Evolutionary conservation across 257 asterid species (phyloP).

Genomic region (Solanum pennellii): DNA sequence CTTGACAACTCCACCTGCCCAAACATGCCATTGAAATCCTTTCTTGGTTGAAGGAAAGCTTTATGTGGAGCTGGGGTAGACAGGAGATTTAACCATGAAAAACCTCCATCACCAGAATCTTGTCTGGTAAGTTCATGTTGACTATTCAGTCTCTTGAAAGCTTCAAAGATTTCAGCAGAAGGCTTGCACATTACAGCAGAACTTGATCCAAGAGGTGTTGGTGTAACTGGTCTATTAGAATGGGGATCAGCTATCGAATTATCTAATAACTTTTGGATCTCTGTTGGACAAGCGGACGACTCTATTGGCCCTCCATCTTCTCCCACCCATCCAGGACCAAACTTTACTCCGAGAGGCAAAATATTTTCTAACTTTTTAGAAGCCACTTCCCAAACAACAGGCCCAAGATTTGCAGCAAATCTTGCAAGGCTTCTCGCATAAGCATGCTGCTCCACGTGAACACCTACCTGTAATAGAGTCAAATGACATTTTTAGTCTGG

Average conservation of each 20-base stretch:
- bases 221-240: conserved; percentile 22
- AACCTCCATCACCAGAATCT: conserved; percentile 15
- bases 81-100: conserved; percentile 17
- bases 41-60: conserved; percentile 28
- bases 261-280: conserved; percentile 27
- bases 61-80: conserved; percentile 32
- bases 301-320: conserved; percentile 38
- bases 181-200: conserved; percentile 17
- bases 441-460: conserved; percentile 56
- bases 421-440: conserved; percentile 83
- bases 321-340: conserved; percentile 96
- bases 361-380: conserved; percentile 39
- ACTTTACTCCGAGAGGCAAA: conserved; percentile 53
- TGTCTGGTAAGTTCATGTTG: conserved; percentile 33
- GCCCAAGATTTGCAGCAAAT: conserved; percentile 81
- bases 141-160: conserved; percentile 46
- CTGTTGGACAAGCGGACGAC: conserved; percentile 21
- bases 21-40: conserved; percentile 34
- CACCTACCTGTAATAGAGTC: conserved; percentile 56
- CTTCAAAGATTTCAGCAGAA: conserved; percentile 43
- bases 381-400: conserved; percentile 74
- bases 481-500: not conserved
- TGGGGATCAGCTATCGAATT: conserved; percentile 17
- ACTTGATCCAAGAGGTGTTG: conserved; percentile 23
- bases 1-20: conserved; percentile 20